Evolutionary conservation across 345 rosid genomes (phyloP).

Genomic region (Lumnitzera littorea): DNA sequence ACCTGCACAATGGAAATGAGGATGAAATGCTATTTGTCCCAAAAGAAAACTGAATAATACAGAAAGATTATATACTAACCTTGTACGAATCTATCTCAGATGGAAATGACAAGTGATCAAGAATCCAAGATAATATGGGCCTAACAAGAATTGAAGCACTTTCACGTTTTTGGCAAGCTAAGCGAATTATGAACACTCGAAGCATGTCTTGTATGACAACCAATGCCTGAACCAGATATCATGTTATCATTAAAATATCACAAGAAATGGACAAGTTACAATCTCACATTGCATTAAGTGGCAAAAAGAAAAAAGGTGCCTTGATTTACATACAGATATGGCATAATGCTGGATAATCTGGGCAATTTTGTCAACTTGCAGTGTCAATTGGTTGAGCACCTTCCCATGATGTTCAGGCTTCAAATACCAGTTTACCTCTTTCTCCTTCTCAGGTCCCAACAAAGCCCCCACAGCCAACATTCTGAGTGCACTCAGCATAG

Average conservation of each 20-base stretch:
- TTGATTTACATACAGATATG: slow-evolving; percentile 65
- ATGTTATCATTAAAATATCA: slow-evolving; percentile 7
- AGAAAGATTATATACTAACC: slow-evolving; percentile 27
- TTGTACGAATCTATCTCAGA: slow-evolving; percentile 63
- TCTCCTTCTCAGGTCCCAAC: slow-evolving; percentile 81
- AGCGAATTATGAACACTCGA: slow-evolving; percentile 77
- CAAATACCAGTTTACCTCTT: slow-evolving; percentile 82
- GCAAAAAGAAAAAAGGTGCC: neutral
- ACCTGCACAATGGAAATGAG: slow-evolving; percentile 29
- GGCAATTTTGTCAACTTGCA: slow-evolving; percentile 81
- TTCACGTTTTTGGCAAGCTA: slow-evolving; percentile 68
- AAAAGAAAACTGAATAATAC: slow-evolving; percentile 9
- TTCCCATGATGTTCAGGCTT: slow-evolving; percentile 61
- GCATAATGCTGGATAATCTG: slow-evolving; percentile 85
- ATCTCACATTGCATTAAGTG: neutral
- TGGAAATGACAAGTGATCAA: slow-evolving; percentile 29
- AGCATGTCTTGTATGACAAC: slow-evolving; percentile 93
- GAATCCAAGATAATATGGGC: slow-evolving; percentile 66
- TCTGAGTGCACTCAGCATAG: slow-evolving; percentile 79
- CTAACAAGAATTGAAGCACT: slow-evolving; percentile 64
- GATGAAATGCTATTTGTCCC: neutral
- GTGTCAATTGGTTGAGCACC: slow-evolving; percentile 66
- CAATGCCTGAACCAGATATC: slow-evolving; percentile 46
- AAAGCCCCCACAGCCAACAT: slow-evolving; percentile 74
- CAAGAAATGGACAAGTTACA: slow-evolving; percentile 1